These are phyloP conservation scores for Grosmannia huntii DNA, from an alignment of 2,329 filamentous ascomycete genomes.

Conservation along the genomic window DNA sequence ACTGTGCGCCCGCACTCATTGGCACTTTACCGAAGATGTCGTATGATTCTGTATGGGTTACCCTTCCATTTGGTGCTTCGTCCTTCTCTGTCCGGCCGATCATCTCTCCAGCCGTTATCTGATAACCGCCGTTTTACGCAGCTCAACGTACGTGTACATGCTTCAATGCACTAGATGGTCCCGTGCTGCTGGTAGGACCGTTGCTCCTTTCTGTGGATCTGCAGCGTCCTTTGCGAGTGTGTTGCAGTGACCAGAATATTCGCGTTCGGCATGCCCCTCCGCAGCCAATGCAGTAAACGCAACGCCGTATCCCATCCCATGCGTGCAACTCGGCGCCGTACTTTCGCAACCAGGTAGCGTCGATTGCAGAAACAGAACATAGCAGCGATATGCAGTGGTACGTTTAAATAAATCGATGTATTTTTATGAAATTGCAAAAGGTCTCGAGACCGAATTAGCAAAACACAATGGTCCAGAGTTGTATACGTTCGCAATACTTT, in stretches of 20 bases:
- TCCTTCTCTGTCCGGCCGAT: background rate
- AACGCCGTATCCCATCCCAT: no score
- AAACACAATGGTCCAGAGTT: no score
- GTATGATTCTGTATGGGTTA: background rate
- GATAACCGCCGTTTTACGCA: background rate
- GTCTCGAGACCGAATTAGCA: no score
- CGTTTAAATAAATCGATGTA: no score
- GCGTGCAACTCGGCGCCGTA: no score
- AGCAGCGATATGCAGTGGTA: no score
- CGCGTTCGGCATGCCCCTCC: background rate
- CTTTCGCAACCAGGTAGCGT: no score
- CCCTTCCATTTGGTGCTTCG: background rate
- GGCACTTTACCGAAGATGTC: background rate
- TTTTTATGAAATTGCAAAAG: no score
- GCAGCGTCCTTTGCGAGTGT: background rate
- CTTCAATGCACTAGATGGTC: background rate
- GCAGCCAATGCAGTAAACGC: no score
- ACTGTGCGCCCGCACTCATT: background rate
- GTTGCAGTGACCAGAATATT: background rate
- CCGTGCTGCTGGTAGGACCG: background rate
- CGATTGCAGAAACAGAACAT: no score
- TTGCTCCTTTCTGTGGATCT: background rate
- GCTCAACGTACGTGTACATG: background rate
- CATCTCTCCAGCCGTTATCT: background rate
- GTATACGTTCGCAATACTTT: no score